Evolutionary conservation across 2,329 filamentous ascomycete genomes (phyloP), one percentile per base, ranked within the genome.

Genomic region (Sarocladiaceae sp.): DNA sequence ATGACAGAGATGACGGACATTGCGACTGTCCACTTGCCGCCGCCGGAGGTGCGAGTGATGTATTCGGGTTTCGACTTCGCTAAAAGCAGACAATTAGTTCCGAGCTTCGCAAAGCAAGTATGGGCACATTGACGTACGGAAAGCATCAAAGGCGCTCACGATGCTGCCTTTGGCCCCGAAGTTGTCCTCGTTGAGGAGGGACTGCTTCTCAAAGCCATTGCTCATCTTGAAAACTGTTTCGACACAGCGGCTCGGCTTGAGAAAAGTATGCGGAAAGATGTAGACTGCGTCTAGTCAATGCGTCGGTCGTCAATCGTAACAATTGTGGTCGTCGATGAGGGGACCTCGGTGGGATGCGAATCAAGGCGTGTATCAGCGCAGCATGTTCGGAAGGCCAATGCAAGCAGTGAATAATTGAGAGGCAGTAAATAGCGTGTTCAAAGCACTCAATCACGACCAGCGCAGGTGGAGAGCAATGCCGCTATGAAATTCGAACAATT

Each of bases 31-130:
- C 92, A 97, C 73, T 95, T 91, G 56, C 93, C 93, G 63, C 94
- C 95, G 62, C 88, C 87, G 33, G 87, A 81, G 28, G 90, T 95
- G 58, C 86, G 83, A 44, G 88, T 86, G 52, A 94, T 86, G 71
- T 97, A 99, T 64, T 93, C 90, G 15, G 92, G 83, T 75, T 97
- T 97, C 51, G 93, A 90, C 78, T 99, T 97, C 59, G 94, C 92
- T 96, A 64, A 17, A 63, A 58, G 33, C 3, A 15, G 35, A 25
- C 11, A 29, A 11, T 50, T 28, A 48, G 50, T 18, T 37, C n/a
- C n/a, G n/a, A n/a, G n/a, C n/a, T n/a, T n/a, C n/a, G n/a, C n/a
- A n/a, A n/a, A n/a, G n/a, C n/a, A n/a, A n/a, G 23, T 7, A 39
- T 33, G 8, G 8, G 8, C 11, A 17, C 6, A 22, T 25, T 40